phyloP scores from a whole-genome alignment of 208 protist genomes.

The Trypanosoma vivax region DNA sequence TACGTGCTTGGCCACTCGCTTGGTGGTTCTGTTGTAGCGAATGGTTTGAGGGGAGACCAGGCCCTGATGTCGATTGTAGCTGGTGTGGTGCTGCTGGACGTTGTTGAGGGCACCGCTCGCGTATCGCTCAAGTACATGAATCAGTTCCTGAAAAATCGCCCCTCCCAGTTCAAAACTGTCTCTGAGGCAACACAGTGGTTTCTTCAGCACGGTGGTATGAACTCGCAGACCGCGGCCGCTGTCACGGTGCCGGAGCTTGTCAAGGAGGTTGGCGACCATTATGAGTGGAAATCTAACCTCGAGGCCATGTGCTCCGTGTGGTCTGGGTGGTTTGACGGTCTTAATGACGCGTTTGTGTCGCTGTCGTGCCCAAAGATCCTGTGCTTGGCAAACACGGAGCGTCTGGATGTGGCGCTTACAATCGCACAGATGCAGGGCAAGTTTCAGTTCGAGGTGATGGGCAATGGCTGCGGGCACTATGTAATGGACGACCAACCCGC shows the following conservation, averaged over 20 bases:
- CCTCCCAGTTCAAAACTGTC: conserved; percentile 47
- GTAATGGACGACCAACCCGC: conserved; percentile 87
- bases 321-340: conserved; percentile 82
- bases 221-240: conserved; percentile 39
- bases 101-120: conserved; percentile 88
- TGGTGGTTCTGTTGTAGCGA: conserved; percentile 68
- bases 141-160: conserved; percentile 64
- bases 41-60: conserved; percentile 28
- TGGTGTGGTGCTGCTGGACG: conserved; percentile 80
- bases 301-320: conserved; percentile 60
- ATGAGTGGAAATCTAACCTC: conserved; percentile 75
- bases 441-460: conserved; percentile 90
- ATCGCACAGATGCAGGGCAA: conserved; percentile 93
- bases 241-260: conserved; percentile 80
- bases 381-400: conserved; percentile 78
- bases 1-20: conserved; percentile 85
- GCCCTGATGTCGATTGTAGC: conserved; percentile 23
- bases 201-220: conserved; percentile 68
- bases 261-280: conserved; percentile 20
- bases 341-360: conserved; percentile 75
- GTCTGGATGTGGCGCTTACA: conserved; percentile 83
- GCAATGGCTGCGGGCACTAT: conserved; percentile 81
- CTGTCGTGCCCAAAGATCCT: conserved; percentile 83
- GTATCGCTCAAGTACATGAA: conserved; percentile 75
- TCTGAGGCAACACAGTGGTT: conserved; percentile 77